Base-by-base conservation (phyloP, 176 grass and related monocot genomes). In the Rhynchospora pubera region DNA sequence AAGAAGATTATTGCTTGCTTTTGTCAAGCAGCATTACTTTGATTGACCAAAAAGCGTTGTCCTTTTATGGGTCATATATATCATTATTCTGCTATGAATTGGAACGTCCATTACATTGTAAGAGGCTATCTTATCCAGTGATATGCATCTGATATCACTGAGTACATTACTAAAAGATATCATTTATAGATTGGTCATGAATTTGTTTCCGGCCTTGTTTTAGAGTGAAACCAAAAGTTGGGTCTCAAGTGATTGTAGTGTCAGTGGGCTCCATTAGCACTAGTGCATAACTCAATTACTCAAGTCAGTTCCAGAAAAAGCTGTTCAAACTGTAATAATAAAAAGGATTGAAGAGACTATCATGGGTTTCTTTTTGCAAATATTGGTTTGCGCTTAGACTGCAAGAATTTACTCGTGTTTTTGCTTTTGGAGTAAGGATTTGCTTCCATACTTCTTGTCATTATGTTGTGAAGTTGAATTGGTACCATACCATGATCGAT, bases 191-290 rank as follows among this genome's bases (percentile, higher is more conserved):
- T 70, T 32, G 23, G 30, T 55, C 26, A 30, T 55, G 72, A 56
- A 56, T 77, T 55, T 77, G 11, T 77, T 56, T 77, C 72, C 30
- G 6, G 72, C 55, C 50, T 55, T 77, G n/a, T 53, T 56, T 55
- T 7, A 32, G 8, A 32, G 2, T 76, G 23, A 34, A 55, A 56
- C 13, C 23, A 28, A 77, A 76, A 56, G 11, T 77, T 56, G 13
- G 46, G 23, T 34, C 14, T 56, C 14, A 77, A 77, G 2, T 77
- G 12, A 32, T 28, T 32, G 12, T 56, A 77, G 14, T 77, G 72
- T 50, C 16, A 77, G 72, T 77, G 23, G 48, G 50, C 6, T 55
- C 22, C 72, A 55, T 56, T 12, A 77, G 45, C 14, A 77, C 72
- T 13, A n/a, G 0, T 22, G 23, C 13, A 32, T 16, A 18, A 39